Conservation (phyloP, 805 yeast species). For the Candida alai region DNA sequence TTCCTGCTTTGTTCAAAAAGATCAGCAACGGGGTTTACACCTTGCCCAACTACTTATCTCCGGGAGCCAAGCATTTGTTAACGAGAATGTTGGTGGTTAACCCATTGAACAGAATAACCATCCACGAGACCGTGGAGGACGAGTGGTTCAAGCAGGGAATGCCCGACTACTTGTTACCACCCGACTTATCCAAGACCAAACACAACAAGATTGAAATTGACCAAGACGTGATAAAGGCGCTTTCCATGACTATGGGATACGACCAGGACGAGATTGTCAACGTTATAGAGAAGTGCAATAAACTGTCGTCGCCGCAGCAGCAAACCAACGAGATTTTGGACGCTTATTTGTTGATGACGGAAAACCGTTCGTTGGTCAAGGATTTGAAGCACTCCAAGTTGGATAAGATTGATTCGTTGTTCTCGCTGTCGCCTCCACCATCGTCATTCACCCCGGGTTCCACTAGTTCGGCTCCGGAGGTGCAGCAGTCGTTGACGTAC, state of each 20-base stretch:
- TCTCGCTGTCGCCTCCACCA: slow-evolving; percentile 61
- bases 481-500: slow-evolving; percentile 42
- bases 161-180: slow-evolving; percentile 74
- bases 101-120: slow-evolving; percentile 89
- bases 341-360: slow-evolving; percentile 79
- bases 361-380: slow-evolving; percentile 66
- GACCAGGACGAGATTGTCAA: slow-evolving; percentile 78
- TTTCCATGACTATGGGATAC: slow-evolving; percentile 84
- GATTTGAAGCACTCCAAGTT: slow-evolving; percentile 54
- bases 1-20: slow-evolving; percentile 89
- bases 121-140: slow-evolving; percentile 87
- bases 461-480: slow-evolving; percentile 37
- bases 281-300: slow-evolving; percentile 54
- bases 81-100: slow-evolving; percentile 92
- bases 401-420: slow-evolving; percentile 54
- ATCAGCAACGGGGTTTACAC: slow-evolving; percentile 91
- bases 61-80: slow-evolving; percentile 79
- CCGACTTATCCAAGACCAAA: slow-evolving; percentile 37
- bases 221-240: slow-evolving; percentile 69
- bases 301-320: slow-evolving; percentile 25
- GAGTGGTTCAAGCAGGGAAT: slow-evolving; percentile 86
- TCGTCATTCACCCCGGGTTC: slow-evolving; percentile 22
- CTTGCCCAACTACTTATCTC: slow-evolving; percentile 78
- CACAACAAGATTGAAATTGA: slow-evolving; percentile 51
- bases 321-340: slow-evolving; percentile 71